Evolutionary conservation across 1,284 basidiomycete genomes (phyloP).

Genomic region (Pholiota adiposa): DNA sequence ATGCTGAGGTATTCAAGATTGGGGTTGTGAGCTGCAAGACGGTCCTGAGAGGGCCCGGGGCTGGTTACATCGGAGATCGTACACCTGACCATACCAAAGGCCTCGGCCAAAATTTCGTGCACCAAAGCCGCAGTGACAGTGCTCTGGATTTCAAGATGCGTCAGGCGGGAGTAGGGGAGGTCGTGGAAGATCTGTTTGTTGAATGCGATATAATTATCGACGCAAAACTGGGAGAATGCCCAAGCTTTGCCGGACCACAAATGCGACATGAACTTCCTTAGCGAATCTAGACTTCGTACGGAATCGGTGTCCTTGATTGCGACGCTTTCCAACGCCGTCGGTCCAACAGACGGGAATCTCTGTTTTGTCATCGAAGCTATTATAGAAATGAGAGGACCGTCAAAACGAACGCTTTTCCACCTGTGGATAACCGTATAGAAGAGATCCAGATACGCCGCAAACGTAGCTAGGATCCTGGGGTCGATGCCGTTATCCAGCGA

Average conservation of each 20-base stretch:
- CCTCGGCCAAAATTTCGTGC: constrained; percentile 4
- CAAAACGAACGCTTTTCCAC: constrained; percentile 3
- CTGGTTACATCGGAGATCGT: constrained; percentile 10
- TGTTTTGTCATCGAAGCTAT: neutral
- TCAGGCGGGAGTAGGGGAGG: constrained; percentile 6
- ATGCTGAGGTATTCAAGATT: constrained; percentile 12
- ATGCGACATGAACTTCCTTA: neutral
- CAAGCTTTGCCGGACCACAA: neutral
- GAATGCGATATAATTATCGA: constrained; percentile 1
- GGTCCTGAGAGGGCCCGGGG: neutral
- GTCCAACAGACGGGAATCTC: neutral
- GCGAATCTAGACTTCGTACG: neutral
- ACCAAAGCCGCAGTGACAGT: constrained; percentile 1
- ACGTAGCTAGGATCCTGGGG: neutral
- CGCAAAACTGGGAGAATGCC: neutral
- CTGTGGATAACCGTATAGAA: constrained; percentile 3
- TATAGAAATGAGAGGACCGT: neutral
- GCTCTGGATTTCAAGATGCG: constrained; percentile 6
- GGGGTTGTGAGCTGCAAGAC: neutral
- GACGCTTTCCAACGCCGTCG: neutral
- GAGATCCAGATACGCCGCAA: constrained; percentile 2
- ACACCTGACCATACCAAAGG: constrained; percentile 6
- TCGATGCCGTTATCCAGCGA: neutral
- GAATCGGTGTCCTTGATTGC: neutral
- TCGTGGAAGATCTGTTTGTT: constrained; percentile 8